These are phyloP conservation scores for Truncatella angustata DNA, from an alignment of 2,329 filamentous ascomycete species.

Conservation along the genomic window DNA sequence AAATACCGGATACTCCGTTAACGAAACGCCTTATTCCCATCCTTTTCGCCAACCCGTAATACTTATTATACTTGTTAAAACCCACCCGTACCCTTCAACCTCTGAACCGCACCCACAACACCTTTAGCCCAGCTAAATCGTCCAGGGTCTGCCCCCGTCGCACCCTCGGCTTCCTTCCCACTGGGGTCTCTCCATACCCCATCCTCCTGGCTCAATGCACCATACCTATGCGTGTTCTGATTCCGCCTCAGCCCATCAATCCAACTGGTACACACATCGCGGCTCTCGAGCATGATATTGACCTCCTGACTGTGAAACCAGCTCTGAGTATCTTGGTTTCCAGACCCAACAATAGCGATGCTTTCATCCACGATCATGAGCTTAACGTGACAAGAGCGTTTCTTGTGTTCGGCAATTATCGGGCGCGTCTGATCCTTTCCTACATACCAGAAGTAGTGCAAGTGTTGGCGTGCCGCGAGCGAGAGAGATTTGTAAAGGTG, in stretches of 20 bases:
- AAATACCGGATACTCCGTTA: too few relatives aligned
- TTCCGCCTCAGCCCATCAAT: slow-evolving; percentile 59
- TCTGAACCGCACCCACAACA: slow-evolving; percentile 24
- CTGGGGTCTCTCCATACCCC: slow-evolving; percentile 60
- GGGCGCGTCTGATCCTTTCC: slow-evolving; percentile 70
- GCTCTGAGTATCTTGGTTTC: slow-evolving; percentile 78
- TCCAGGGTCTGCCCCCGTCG: slow-evolving; percentile 54
- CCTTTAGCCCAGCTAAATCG: slow-evolving; percentile 25
- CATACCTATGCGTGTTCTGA: slow-evolving; percentile 64
- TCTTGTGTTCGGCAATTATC: slow-evolving; percentile 63
- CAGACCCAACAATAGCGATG: slow-evolving; percentile 71
- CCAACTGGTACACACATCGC: slow-evolving; percentile 60
- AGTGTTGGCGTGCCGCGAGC: slow-evolving; percentile 39
- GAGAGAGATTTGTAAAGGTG: slow-evolving; percentile 56
- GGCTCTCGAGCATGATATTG: slow-evolving; percentile 71
- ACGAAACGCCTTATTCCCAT: too few relatives aligned
- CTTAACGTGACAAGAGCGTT: slow-evolving; percentile 73
- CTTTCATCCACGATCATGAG: slow-evolving; percentile 69
- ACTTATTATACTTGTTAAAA: too few relatives aligned
- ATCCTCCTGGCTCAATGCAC: slow-evolving; percentile 49
- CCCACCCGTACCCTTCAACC: slow-evolving; percentile 25
- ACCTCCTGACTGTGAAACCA: slow-evolving; percentile 79
- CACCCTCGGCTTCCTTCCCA: slow-evolving; percentile 36
- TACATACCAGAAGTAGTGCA: slow-evolving; percentile 69
- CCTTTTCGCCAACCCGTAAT: too few relatives aligned